A percentile compares a stretch with the other conserved stretches of the same genome.
These are phyloP conservation scores for Chlorociboria aeruginascens DNA, from an alignment of 495 filamentous ascomycete genomes.

Conservation along the genomic window DNA sequence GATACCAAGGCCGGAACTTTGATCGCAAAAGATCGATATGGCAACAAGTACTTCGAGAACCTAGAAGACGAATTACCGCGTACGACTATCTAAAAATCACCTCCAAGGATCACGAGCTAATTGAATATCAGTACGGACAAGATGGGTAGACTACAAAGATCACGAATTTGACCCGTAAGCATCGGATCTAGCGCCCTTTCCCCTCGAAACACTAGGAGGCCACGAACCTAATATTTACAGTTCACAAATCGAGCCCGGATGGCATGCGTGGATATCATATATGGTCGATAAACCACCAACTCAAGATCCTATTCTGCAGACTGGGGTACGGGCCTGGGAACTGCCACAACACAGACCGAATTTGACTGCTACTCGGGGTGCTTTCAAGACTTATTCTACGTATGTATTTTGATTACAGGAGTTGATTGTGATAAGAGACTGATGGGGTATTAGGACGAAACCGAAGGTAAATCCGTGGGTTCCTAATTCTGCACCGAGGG, in stretches of 20 bases:
- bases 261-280: constrained; percentile 97
- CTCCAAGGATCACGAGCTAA: constrained; percentile 15
- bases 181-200: neutral
- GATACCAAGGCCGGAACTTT: constrained; percentile 92
- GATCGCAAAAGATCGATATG: constrained; percentile 76
- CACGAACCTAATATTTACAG: constrained; percentile 24
- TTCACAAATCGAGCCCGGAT: constrained; percentile 86
- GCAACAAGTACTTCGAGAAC: constrained; percentile 98
- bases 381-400: constrained; percentile 92
- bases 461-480: constrained; percentile 36
- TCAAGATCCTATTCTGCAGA: constrained; percentile 58
- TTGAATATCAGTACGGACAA: constrained; percentile 61
- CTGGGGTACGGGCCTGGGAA: constrained; percentile 62
- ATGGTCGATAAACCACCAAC: constrained; percentile 77
- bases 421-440: neutral
- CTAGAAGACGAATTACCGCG: constrained; percentile 80
- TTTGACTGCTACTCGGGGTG: constrained; percentile 58
- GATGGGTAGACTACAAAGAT: constrained; percentile 95
- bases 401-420: constrained; percentile 31
- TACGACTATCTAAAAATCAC: constrained; percentile 30
- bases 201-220: too few relatives aligned
- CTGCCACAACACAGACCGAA: constrained; percentile 59
- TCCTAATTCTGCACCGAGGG: constrained; percentile 27
- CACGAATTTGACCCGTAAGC: constrained; percentile 73
- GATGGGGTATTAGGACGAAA: constrained; percentile 23